Evolutionary conservation across 805 yeast genomes (phyloP), one percentile per base, ranked within the genome.

Genomic region (Cyberlindnera galapagoensis): DNA sequence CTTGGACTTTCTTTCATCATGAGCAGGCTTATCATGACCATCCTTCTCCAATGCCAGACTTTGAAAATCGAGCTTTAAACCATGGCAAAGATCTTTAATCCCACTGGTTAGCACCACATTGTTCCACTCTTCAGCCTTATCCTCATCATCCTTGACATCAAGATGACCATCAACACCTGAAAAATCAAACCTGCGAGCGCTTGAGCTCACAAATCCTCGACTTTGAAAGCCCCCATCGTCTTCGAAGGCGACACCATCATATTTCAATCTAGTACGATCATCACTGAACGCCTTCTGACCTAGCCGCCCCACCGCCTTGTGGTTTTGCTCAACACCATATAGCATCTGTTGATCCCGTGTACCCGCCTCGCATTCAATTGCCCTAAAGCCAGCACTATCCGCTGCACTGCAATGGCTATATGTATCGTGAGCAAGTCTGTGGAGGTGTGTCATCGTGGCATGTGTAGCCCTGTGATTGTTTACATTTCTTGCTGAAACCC

Each of bases 401-500:
- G n/a, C n/a, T n/a, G n/a, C n/a, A n/a, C n/a, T n/a, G n/a, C n/a
- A n/a, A n/a, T n/a, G n/a, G n/a, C n/a, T n/a, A n/a, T n/a, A n/a
- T n/a, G n/a, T n/a, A n/a, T n/a, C n/a, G n/a, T n/a, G n/a, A n/a
- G n/a, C n/a, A n/a, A n/a, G n/a, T n/a, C n/a, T n/a, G n/a, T n/a
- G n/a, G n/a, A n/a, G n/a, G n/a, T n/a, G n/a, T n/a, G n/a, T n/a
- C n/a, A n/a, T n/a, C n/a, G n/a, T n/a, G n/a, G n/a, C n/a, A n/a
- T n/a, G n/a, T n/a, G n/a, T n/a, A n/a, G 24, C 24, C 10, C 13
- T 22, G 7, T 7, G 5, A 21, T 26, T 34, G 38, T 34, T 32
- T 23, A 36, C 40, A 36, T 36, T 36, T 33, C 36, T 8, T 8
- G 11, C 6, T 36, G 37, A 33, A 40, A 28, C 30, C 25, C n/a